Evolutionary conservation across 352 stramenopile species (phyloP).

Genomic region (Pythium sp.): DNA sequence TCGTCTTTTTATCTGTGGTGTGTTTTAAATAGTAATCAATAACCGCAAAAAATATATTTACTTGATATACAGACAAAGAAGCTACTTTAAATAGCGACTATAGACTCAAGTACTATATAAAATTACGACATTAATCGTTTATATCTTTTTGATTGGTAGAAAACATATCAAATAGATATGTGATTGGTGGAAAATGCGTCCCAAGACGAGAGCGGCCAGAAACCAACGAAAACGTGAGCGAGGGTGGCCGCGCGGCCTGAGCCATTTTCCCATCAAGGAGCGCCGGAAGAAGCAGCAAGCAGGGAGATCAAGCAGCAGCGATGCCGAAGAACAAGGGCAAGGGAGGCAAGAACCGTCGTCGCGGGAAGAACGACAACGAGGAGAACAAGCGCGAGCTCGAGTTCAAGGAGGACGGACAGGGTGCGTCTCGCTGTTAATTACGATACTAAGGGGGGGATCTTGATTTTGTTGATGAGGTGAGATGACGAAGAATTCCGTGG

Average conservation of each 20-base stretch:
- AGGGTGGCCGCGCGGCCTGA: slow-evolving; percentile 17
- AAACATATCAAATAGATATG: background rate
- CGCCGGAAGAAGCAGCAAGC: slow-evolving; percentile 5
- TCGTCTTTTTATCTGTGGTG: background rate
- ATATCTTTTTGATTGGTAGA: background rate
- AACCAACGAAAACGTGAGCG: slow-evolving; percentile 12
- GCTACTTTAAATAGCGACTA: background rate
- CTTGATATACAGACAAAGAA: background rate
- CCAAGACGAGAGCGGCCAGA: slow-evolving; percentile 11
- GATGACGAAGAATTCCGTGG: slow-evolving; percentile 1
- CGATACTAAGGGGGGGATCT: background rate
- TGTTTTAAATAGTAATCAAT: too few relatives aligned
- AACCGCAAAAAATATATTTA: background rate
- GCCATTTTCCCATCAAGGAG: slow-evolving; percentile 21
- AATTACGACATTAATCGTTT: background rate
- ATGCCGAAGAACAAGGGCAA: slow-evolving; percentile 95
- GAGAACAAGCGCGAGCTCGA: slow-evolving; percentile 99
- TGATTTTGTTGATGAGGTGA: background rate
- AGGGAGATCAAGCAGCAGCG: slow-evolving; percentile 17
- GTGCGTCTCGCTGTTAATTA: slow-evolving; percentile 35
- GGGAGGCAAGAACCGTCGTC: slow-evolving; percentile 97
- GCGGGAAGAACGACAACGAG: slow-evolving; percentile 98
- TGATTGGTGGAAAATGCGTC: slow-evolving; percentile 5
- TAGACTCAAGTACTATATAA: background rate
- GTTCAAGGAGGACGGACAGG: slow-evolving; percentile 99